Base-by-base conservation (phyloP, 805 yeast genomes). In the Yarrowia alimentaria region DNA sequence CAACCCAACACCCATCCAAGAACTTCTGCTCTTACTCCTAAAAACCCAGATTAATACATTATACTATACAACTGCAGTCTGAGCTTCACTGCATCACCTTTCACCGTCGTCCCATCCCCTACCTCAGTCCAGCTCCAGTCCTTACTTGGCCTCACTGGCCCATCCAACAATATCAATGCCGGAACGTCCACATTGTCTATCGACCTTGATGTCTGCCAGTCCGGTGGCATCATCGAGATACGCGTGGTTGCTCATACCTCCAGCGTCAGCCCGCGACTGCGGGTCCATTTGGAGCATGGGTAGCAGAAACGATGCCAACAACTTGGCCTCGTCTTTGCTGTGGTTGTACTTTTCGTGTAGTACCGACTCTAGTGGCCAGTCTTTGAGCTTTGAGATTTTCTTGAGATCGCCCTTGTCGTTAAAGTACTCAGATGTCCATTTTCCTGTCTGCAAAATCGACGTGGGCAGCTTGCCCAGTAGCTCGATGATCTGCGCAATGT, bases 111-210 rank as follows among this genome's bases (percentile, higher is more conserved):
- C 12, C n/a, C 18, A 4, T 8, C 18, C 18, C 11, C 25, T 26
- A 26, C 11, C 11, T 26, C 12, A 7, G 14, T 10, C 11, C 29
- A 11, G 6, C 6, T 21, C 5, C 28, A 6, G 11, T 4, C 52
- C 20, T 51, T 53, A 56, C 53, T 62, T 67, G 16, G 79, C 76
- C 64, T 88, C 96, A 53, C 70, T 70, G 21, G 79, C 77, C 99
- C 99, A 93, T 4, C 98, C 99, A 3, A 81, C 80, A 40, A 93
- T 86, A 68, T 87, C 97, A 48, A 78, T 81, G 24, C 97, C 97
- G n/a, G 80, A 68, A 0, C 85, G 83, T 22, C 88, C 87, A 6
- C 82, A 75, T 22, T 81, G 81, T 58, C 96, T 73, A 61, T 86
- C 96, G 3, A 85, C 68, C 3, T 67, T 70, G 11, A 85, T 78